These are phyloP conservation scores for Neltuma alba DNA, from an alignment of 306 rosid species.

Conservation along the genomic window DNA sequence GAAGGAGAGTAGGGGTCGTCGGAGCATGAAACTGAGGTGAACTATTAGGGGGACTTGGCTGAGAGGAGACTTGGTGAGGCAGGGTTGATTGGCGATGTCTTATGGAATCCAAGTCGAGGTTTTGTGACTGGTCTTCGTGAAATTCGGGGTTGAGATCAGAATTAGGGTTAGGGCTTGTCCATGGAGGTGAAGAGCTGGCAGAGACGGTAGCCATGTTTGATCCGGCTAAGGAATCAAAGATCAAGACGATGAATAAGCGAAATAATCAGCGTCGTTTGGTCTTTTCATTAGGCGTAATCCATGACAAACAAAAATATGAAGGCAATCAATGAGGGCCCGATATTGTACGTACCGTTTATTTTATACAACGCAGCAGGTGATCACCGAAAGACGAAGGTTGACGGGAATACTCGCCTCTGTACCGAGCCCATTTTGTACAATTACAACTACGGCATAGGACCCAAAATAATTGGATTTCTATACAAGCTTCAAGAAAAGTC, in stretches of 20 bases:
- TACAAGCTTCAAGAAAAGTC: neutral
- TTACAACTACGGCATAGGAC: neutral
- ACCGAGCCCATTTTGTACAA: neutral
- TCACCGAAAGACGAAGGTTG: no score
- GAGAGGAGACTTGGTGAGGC: neutral
- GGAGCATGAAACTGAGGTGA: constrained; percentile 26
- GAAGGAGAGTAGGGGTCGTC: constrained; percentile 49
- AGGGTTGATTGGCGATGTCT: constrained; percentile 30
- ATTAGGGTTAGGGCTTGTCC: constrained; percentile 1
- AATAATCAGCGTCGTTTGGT: neutral
- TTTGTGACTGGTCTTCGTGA: constrained; percentile 39
- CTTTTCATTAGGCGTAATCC: neutral
- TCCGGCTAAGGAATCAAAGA: neutral
- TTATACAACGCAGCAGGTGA: no score
- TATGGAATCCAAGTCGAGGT: constrained; percentile 49
- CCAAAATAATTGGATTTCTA: neutral
- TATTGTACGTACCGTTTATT: no score
- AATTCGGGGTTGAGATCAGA: constrained; percentile 42
- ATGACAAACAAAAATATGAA: no score
- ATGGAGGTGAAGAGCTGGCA: constrained; percentile 9
- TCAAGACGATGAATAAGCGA: neutral
- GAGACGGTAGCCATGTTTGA: constrained; percentile 7
- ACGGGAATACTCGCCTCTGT: no score
- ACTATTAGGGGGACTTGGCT: neutral
- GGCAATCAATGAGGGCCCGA: no score